phyloP scores from a whole-genome alignment of 2,329 filamentous ascomycete species.

The Nothomitra cinnamomea region DNA sequence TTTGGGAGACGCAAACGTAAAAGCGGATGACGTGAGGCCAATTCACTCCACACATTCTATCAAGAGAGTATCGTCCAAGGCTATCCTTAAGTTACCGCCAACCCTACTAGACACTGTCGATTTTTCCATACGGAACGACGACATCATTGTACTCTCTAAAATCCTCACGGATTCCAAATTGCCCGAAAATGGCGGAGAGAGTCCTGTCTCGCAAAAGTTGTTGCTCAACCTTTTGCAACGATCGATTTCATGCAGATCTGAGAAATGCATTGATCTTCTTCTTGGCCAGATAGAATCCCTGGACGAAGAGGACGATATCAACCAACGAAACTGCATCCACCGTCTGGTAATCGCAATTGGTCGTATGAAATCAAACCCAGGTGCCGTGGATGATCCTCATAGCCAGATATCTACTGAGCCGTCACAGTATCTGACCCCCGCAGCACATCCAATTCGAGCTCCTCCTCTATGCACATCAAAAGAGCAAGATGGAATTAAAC shows the following conservation, averaged over 20 bases:
- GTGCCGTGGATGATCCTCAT: slow-evolving; percentile 35
- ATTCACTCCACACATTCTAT: slow-evolving; percentile 52
- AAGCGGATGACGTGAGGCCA: slow-evolving; percentile 54
- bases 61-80: slow-evolving; percentile 58
- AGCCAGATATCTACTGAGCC: slow-evolving; percentile 34
- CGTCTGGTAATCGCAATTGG: slow-evolving; percentile 85
- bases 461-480: slow-evolving; percentile 43
- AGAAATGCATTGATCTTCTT: slow-evolving; percentile 52
- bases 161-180: slow-evolving; percentile 16
- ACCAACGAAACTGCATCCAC: slow-evolving; percentile 84
- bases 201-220: slow-evolving; percentile 33
- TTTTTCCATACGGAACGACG: slow-evolving; percentile 51
- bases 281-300: slow-evolving; percentile 52
- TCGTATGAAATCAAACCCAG: slow-evolving; percentile 44
- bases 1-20: slow-evolving; percentile 54
- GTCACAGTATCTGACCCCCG: slow-evolving; percentile 63
- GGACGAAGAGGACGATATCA: slow-evolving; percentile 81
- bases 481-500: slow-evolving; percentile 42
- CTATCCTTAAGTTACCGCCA: slow-evolving; percentile 53
- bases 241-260: slow-evolving; percentile 53
- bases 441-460: slow-evolving; percentile 47
- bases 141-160: slow-evolving; percentile 35
- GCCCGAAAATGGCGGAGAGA: slow-evolving; percentile 8
- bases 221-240: slow-evolving; percentile 67
- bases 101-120: slow-evolving; percentile 55